Base-by-base conservation (phyloP, 1,139 yeast genomes). In the Kodamaea fungicola region DNA sequence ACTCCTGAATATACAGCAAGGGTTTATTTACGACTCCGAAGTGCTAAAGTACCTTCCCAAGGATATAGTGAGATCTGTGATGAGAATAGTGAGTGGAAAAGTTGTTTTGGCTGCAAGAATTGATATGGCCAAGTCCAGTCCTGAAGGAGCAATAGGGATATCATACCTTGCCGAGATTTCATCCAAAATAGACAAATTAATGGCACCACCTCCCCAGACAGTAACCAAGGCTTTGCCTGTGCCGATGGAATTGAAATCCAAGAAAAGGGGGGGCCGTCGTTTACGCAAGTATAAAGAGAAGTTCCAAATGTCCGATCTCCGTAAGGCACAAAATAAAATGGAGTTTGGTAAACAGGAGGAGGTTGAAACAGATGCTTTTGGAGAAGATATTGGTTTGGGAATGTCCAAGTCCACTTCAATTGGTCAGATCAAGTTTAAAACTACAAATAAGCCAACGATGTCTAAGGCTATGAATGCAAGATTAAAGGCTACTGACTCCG, bases 191-290 rank as follows among this genome's bases (percentile, higher is more conserved):
- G 88, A 81, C 37, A 87, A 87, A 52, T 61, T 88, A 26, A 71
- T 80, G 23, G 79, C 83, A 9, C 94, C 97, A 0, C 96, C 97
- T 1, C 86, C 81, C 24, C 72, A 73, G 22, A 65, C 71, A 12
- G 78, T 75, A 0, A 73, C 77, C 4, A 88, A 86, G 49, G 95
- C 97, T 0, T 63, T 92, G 33, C 94, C 97, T 0, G 71, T 81
- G 1, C 98, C 98, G 0, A 70, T 76, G 29, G 97, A 90, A 41
- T 74, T 71, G 40, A 78, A 81, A 33, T 80, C 92, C 4, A 86
- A 86, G 60, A 84, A 83, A 49, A 71, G 99, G 50, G 97, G 95
- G 2, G 99, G 99, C 1, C 67, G 80, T 46, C 67, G 90, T 42
- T 73, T 84, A 46, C 69, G 96, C 35, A 88, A 88, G 59, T 76